A percentile compares a stretch with the other conserved stretches of the same genome.
phyloP scores from a whole-genome alignment of 352 stramenopile species.

The Blastocystis sp. region DNA sequence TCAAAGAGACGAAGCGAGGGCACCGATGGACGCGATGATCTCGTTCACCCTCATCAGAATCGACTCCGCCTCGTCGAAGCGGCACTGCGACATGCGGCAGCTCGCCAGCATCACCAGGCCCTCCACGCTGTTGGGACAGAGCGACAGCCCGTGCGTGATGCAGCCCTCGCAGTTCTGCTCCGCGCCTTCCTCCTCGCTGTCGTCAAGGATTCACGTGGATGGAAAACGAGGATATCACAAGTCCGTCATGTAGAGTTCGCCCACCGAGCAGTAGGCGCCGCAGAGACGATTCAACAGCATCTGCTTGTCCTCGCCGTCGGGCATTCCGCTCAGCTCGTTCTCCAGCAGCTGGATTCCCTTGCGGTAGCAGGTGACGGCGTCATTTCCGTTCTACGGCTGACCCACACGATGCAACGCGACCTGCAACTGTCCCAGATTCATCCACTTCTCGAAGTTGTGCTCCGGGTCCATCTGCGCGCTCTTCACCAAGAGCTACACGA shows the following conservation, averaged over 20 bases:
- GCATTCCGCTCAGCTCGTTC: not conserved
- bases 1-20: not conserved
- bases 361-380: constrained; percentile 33
- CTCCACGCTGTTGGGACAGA: constrained; percentile 17
- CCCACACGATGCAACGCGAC: not conserved
- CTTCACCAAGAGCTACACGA: constrained; percentile 49
- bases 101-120: constrained; percentile 33
- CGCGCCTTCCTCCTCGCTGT: not conserved
- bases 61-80: constrained; percentile 25
- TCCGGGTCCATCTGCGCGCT: constrained; percentile 27
- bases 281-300: constrained; percentile 41
- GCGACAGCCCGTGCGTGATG: not conserved
- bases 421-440: constrained; percentile 32
- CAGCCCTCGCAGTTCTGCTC: constrained; percentile 34
- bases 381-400: constrained; percentile 24
- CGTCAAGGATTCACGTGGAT: not conserved
- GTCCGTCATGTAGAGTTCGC: constrained; percentile 45
- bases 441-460: constrained; percentile 45
- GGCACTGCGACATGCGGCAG: constrained; percentile 48
- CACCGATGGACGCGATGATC: constrained; percentile 9
- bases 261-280: constrained; percentile 29
- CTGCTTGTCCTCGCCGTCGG: constrained; percentile 23
- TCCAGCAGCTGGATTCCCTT: constrained; percentile 35
- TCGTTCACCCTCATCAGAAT: constrained; percentile 12
- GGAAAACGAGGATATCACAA: constrained; percentile 27